phyloP scores from a whole-genome alignment of 441 rosid genomes.

The Populus tomentosa region DNA sequence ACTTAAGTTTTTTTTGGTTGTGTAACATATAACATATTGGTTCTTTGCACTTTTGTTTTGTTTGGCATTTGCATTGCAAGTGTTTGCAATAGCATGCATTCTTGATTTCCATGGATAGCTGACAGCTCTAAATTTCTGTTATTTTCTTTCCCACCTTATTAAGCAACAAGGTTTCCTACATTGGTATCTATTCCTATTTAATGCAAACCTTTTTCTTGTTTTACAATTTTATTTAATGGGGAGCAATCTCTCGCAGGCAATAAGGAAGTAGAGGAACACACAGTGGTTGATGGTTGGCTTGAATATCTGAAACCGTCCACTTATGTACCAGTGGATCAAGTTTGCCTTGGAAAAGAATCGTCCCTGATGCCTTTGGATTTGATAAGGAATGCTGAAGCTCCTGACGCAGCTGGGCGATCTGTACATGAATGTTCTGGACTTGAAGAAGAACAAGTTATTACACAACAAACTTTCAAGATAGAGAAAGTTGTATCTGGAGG shows the following conservation, averaged over 20 bases:
- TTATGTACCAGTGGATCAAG: constrained; percentile 29
- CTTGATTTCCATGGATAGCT: neutral
- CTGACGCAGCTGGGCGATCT: constrained; percentile 23
- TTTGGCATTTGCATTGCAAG: neutral
- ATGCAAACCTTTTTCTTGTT: neutral
- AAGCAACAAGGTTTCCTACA: neutral
- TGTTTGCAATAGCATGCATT: neutral
- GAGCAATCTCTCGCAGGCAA: constrained; percentile 40
- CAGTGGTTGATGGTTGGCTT: constrained; percentile 23
- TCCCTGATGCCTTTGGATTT: constrained; percentile 26
- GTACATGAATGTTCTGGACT: constrained; percentile 27
- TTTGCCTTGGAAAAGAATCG: constrained; percentile 27
- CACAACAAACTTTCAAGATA: constrained; percentile 28
- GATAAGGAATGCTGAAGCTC: constrained; percentile 23
- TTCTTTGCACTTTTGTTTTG: neutral
- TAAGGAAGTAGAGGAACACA: constrained; percentile 28
- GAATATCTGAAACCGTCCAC: constrained; percentile 20
- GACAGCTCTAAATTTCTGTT: neutral
- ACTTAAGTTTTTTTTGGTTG: neutral
- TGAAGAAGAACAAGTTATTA: constrained; percentile 24
- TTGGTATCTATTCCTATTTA: neutral
- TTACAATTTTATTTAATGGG: neutral
- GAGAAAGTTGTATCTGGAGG: constrained; percentile 35
- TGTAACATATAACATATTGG: neutral
- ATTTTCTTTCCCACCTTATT: neutral